Evolutionary conservation across 768 basidiomycete genomes (phyloP), one percentile per base, ranked within the genome.

Genomic region (Lentinula detonsa): DNA sequence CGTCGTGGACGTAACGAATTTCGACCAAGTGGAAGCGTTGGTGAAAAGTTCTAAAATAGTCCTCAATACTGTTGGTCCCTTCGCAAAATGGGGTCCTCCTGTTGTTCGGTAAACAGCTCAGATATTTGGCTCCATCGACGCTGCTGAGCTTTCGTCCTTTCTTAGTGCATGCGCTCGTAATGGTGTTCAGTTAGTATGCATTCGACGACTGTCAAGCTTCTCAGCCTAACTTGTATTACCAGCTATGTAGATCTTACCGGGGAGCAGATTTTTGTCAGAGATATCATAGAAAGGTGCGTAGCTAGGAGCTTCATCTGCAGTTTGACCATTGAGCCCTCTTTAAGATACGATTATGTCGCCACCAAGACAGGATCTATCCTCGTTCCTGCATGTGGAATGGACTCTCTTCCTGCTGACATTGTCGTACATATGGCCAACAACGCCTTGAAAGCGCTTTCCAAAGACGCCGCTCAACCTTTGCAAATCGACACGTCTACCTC

Each of bases 171-270:
- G 94, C 64, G 89, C 87, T 4, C 75, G 75, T 39, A 75, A 88
- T 61, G 87, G 90, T 5, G 81, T 84, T 6, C 92, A 95, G 55
- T 56, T n/a, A 56, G 55, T 56, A 9, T 34, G 35, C 21, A 23
- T 40, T 7, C 5, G 5, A 33, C 6, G 4, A 35, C 6, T 39
- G 11, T 35, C 13, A 1, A 16, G 5, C 10, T 23, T 28, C 40
- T 33, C 21, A 31, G 9, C 23, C 55, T 43, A 28, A 42, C 3
- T 4, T 40, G n/a, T 39, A 13, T 11, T 54, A 8, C 23, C 40
- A 56, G 55, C 72, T 96, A 96, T 69, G 85, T 93, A 31, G 95
- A 98, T 72, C 75, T 95, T 37, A 85, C 88, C 1, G 88, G 90
- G 7, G 93, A 95, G 70, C 73, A 80, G 0, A 73, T 76, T 2